Base-by-base conservation (phyloP, 2,329 filamentous ascomycete species). In the Colletotrichum higginsianum region DNA sequence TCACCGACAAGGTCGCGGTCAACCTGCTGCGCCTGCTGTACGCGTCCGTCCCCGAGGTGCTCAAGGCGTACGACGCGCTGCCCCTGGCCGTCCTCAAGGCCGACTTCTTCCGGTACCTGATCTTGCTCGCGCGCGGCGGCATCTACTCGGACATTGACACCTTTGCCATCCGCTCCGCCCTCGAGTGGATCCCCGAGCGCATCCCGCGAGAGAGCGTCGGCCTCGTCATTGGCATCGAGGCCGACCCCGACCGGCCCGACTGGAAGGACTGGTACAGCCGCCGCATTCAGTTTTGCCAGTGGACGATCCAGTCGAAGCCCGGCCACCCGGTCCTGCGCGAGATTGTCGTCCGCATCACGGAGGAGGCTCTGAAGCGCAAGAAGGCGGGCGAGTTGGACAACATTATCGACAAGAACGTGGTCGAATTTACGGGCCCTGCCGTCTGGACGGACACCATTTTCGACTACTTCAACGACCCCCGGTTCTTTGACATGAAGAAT, bases 251-350 rank as follows among this genome's bases (percentile, higher is more conserved):
- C 81, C 90, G 96, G 58, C 89, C 90, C 4, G 96, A 99, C 81
- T 99, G 96, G 96, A 88, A 90, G 46, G 86, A 98, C 1, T 98
- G 96, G 96, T 99, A 98, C 85, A 96, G 94, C 74, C 93, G 96
- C 71, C 90, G 96, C 74, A 95, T 99, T 73, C 96, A 98, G 80
- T 98, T 99, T 83, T 99, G 96, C 84, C 96, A 99, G 82, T 99
- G 96, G 96, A 99, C 96, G 1, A 98, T 99, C 74, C 96, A 98
- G 82, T 86, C 93, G 68, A 99, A 99, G 82, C 93, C 96, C 0
- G 96, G 96, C 13, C 96, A 99, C 80, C 96, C 96, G 0, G 91
- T 98, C 15, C 88, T 99, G 70, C 91, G 95, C 73, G 94, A 98
- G 73, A 90, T 98, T 72, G 94, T 99, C 42, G 87, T 93, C 16